Conservation (phyloP, 768 basidiomycete species). For the Ephemerocybe angulata region DNA sequence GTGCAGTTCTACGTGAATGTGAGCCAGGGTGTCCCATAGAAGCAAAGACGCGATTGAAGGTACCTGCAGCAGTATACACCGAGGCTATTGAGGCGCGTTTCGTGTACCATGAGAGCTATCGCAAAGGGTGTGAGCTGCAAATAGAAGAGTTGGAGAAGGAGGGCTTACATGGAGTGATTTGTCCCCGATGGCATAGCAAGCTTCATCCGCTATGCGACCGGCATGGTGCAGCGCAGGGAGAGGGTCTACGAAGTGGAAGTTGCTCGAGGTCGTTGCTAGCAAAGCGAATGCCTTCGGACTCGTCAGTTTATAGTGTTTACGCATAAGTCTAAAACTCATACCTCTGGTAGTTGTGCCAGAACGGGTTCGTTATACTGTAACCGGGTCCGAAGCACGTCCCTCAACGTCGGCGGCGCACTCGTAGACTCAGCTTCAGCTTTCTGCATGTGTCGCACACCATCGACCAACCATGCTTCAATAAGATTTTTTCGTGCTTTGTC, state of each 20-base stretch:
- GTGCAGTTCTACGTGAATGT: slow-evolving; percentile 55
- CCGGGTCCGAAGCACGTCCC: slow-evolving; percentile 51
- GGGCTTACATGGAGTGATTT: slow-evolving; percentile 48
- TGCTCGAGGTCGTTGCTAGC: slow-evolving; percentile 49
- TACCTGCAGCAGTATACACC: slow-evolving; percentile 71
- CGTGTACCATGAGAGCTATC: slow-evolving; percentile 70
- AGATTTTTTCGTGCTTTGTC: slow-evolving; percentile 62
- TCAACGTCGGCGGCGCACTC: slow-evolving; percentile 31
- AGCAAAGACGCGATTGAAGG: slow-evolving; percentile 11
- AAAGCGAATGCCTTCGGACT: slow-evolving; percentile 66
- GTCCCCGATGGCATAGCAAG: slow-evolving; percentile 58
- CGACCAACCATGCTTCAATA: slow-evolving; percentile 70
- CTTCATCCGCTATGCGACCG: slow-evolving; percentile 61
- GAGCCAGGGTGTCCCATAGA: not conserved
- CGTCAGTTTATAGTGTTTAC: not conserved
- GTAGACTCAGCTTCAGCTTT: slow-evolving; percentile 10
- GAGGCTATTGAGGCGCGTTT: slow-evolving; percentile 61
- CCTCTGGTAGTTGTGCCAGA: slow-evolving; percentile 63
- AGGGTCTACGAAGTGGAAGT: slow-evolving; percentile 55
- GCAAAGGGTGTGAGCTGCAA: slow-evolving; percentile 6
- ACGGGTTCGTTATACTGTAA: slow-evolving; percentile 68
- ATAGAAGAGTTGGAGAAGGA: not conserved
- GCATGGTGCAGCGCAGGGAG: slow-evolving; percentile 60
- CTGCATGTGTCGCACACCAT: slow-evolving; percentile 53
- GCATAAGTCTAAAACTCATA: slow-evolving; percentile 19